phyloP scores from a whole-genome alignment of 306 rosid genomes.

The Dalbergia cochinchinensis region DNA sequence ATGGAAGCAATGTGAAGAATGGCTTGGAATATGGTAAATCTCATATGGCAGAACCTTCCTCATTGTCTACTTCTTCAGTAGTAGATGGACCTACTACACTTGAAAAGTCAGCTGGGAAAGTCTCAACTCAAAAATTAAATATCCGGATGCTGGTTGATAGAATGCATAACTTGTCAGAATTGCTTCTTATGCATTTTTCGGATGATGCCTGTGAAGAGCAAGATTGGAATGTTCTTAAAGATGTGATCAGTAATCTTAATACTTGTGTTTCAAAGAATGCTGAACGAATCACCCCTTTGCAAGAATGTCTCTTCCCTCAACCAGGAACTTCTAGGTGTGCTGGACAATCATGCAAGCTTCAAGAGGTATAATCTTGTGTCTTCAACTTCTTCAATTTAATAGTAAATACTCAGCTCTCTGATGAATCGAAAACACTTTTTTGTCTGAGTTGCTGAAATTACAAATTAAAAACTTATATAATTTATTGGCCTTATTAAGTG shows the following conservation, averaged over 20 bases:
- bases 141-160: conserved; percentile 64
- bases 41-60: conserved; percentile 39
- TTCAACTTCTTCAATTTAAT: conserved; percentile 18
- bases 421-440: not conserved
- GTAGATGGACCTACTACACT: conserved; percentile 52
- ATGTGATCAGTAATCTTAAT: conserved; percentile 67
- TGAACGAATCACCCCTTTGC: conserved; percentile 42
- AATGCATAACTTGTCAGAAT: conserved; percentile 68
- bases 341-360: conserved; percentile 47
- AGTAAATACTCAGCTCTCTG: not conserved
- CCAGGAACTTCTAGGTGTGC: conserved; percentile 51
- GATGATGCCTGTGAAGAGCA: conserved; percentile 54
- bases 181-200: conserved; percentile 66
- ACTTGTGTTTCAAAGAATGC: conserved; percentile 59
- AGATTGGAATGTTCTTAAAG: conserved; percentile 56
- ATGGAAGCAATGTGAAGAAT: conserved; percentile 44
- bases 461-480: not conserved
- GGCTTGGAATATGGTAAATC: conserved; percentile 39
- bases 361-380: conserved; percentile 58
- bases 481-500: conserved; percentile 10
- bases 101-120: conserved; percentile 47
- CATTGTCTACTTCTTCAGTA: conserved; percentile 42
- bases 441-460: not conserved
- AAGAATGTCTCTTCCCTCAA: conserved; percentile 49
- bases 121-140: conserved; percentile 58